Conservation (phyloP, 1,284 basidiomycete species). For the Afroboletus lepidellus region DNA sequence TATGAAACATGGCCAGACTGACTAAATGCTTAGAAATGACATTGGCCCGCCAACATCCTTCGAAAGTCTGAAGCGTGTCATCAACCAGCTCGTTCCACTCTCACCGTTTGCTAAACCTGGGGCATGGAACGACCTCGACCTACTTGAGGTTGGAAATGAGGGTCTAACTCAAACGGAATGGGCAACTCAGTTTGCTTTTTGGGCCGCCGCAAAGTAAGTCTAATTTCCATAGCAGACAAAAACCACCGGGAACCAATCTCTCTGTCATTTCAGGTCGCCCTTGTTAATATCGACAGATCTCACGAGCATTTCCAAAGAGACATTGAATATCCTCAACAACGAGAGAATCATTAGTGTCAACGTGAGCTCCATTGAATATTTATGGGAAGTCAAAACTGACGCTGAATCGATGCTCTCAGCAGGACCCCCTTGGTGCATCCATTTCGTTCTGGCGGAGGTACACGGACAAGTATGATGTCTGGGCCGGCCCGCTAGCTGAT, state of each 20-base stretch:
- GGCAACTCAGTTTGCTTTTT: constrained; percentile 49
- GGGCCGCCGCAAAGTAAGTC: constrained; percentile 27
- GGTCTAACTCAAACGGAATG: constrained; percentile 44
- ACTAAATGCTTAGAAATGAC: constrained; percentile 39
- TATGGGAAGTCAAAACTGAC: background rate
- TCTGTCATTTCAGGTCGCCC: constrained; percentile 8
- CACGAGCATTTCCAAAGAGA: background rate
- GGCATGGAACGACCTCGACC: constrained; percentile 47
- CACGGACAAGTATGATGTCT: constrained; percentile 49
- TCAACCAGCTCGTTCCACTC: constrained; percentile 50
- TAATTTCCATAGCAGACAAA: no score
- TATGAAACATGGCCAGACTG: background rate
- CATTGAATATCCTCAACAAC: constrained; percentile 8
- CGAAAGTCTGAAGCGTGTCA: constrained; percentile 47
- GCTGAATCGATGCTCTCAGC: constrained; percentile 35
- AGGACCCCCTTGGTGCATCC: constrained; percentile 48
- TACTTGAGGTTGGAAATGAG: constrained; percentile 48
- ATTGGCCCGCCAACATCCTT: constrained; percentile 47
- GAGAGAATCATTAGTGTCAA: constrained; percentile 8
- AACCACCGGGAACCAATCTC: background rate
- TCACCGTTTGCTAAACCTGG: constrained; percentile 46
- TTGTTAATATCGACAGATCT: constrained; percentile 14
- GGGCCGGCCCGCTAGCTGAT: constrained; percentile 49
- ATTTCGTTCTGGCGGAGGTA: constrained; percentile 49
- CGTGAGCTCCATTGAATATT: background rate